Base-by-base conservation (phyloP, 2,329 filamentous ascomycete species). In the Penicillium sp. region DNA sequence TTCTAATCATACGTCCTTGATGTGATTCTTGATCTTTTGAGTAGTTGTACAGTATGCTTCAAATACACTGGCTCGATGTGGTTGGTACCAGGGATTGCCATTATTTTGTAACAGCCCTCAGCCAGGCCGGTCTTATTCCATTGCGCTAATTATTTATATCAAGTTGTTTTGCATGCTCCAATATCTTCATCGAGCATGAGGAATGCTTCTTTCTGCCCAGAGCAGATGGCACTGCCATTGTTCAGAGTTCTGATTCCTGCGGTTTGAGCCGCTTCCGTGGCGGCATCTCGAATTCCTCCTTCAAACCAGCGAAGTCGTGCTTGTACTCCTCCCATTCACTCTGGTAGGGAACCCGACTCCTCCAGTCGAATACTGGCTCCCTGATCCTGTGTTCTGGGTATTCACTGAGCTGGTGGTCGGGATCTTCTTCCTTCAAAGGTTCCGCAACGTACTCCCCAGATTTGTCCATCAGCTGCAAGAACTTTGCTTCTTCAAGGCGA, bases 321-420 rank as follows among this genome's bases (percentile, higher is more conserved):
- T 70, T 70, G 51, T 70, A 72, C n/a, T 69, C 67, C 60, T 84
- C 81, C 82, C 82, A 84, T 31, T 78, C 73, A 16, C 75, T 72
- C 43, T 71, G 74, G 48, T 79, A 82, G 2, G 79, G 63, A 1
- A 74, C 70, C 46, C 68, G 71, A 24, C 72, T 71, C 47, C 79
- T 75, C 82, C 82, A 84, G 46, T 78, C 69, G n/a, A 70, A 62
- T 9, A 74, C 50, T 10, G 78, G 73, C 43, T 73, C 60, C 50
- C 59, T 61, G 49, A 60, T 60, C 64, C 69, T 73, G 61, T 67
- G 72, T 55, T 69, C 65, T 34, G 59, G 59, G 18, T 52, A 50
- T 49, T 9, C 16, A 10, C n/a, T 10, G 38, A 21, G 16, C 38
- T 40, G n/a, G 3, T 21, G 4, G 8, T 40, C 38, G 16, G 16